Percentiles rank a stretch among this genome's conserved stretches.
phyloP scores from a whole-genome alignment of 306 rosid genomes.

The Gleditsia sinensis region DNA sequence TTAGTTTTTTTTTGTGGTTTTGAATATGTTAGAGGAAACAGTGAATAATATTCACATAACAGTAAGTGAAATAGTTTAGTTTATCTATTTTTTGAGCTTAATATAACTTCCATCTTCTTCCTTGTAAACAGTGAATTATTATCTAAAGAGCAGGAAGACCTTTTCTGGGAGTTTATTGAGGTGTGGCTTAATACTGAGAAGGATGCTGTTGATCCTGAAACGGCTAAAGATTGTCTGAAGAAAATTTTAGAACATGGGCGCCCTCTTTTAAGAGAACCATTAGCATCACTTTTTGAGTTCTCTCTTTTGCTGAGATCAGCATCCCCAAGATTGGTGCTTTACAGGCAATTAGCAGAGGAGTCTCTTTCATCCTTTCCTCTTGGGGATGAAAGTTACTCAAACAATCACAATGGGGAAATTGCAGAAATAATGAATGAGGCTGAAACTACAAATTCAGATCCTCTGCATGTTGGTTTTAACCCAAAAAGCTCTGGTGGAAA shows the following conservation, averaged over 20 bases:
- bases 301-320: constrained; percentile 87
- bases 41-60: neutral
- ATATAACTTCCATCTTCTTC: constrained; percentile 22
- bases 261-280: constrained; percentile 60
- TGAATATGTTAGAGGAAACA: neutral
- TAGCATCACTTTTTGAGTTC: constrained; percentile 80
- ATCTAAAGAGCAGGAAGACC: constrained; percentile 62
- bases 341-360: constrained; percentile 72
- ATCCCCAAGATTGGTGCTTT: constrained; percentile 84
- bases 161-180: constrained; percentile 81
- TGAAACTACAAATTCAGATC: constrained; percentile 45
- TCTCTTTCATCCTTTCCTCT: constrained; percentile 85
- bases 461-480: constrained; percentile 48
- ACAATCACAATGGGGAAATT: constrained; percentile 36
- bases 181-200: constrained; percentile 61
- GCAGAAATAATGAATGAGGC: constrained; percentile 31
- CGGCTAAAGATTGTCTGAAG: constrained; percentile 72
- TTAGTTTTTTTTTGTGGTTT: neutral
- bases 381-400: constrained; percentile 51
- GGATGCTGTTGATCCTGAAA: constrained; percentile 42
- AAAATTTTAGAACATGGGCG: constrained; percentile 53
- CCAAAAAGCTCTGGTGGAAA: constrained; percentile 60
- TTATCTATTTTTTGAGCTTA: neutral
- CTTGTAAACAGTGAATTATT: constrained; percentile 66
- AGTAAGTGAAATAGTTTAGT: neutral